phyloP scores from a whole-genome alignment of 345 rosid species.

The Fremontodendron californicum region DNA sequence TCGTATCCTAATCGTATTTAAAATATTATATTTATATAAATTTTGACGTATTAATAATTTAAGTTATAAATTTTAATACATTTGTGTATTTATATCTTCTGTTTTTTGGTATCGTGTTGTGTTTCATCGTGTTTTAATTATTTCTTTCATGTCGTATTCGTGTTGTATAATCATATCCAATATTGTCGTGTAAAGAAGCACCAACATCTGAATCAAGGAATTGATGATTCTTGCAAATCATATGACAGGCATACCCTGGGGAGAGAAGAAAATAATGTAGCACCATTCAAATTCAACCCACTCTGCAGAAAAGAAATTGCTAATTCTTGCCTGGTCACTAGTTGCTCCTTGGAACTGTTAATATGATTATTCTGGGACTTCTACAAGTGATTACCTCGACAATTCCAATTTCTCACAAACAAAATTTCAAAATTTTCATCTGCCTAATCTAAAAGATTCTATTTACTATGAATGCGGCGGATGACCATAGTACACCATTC shows the following conservation, averaged over 20 bases:
- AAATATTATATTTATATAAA: no score
- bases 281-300: background rate
- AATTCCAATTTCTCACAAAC: slow-evolving; percentile 11
- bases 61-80: no score
- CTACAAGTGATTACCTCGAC: slow-evolving; percentile 15
- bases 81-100: no score
- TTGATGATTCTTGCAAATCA: background rate
- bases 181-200: no score
- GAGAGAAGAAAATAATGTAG: background rate
- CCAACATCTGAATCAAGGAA: background rate
- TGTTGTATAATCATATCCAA: no score
- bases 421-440: slow-evolving; percentile 15
- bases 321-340: background rate
- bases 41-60: no score
- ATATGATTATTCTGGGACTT: background rate
- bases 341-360: background rate
- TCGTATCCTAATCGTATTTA: no score
- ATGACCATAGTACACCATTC: slow-evolving; percentile 56
- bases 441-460: slow-evolving; percentile 16
- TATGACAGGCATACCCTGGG: background rate
- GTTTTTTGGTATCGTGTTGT: no score
- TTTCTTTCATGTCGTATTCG: no score
- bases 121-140: no score
- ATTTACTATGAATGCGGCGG: slow-evolving; percentile 55
- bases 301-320: background rate